Base-by-base conservation (phyloP, 495 filamentous ascomycete species). In the Aspergillus avenaceus region DNA sequence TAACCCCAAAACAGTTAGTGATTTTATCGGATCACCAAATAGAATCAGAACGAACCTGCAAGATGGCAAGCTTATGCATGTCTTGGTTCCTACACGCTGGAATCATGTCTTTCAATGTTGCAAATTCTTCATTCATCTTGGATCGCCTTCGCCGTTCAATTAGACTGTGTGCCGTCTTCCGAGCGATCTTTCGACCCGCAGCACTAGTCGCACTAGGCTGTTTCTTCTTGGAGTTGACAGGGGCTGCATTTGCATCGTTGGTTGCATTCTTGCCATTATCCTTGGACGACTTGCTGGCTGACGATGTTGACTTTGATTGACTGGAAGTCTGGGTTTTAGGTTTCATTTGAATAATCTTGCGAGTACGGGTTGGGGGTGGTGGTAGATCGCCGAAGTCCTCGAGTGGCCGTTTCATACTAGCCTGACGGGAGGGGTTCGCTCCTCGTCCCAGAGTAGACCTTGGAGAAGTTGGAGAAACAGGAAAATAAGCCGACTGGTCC, bases 91-190 rank as follows among this genome's bases (percentile, higher is more conserved):
- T 64, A 61, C 93, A 97, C 1, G 93, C 95, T 1, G 95, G 95
- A 55, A 98, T 95, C 86, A 98, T 87, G 62, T 86, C 82, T 72
- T 97, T 97, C 50, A 98, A 72, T 13, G 93, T 86, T 1, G 81
- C 85, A 72, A 98, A 98, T 67, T 97, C 93, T 60, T 97, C 93
- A 59, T 98, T 98, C 93, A 98, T 98, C 75, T 97, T 98, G 5
- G 88, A 95, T 42, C 93, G 77, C 54, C 93, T 75, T 41, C 95
- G 72, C 13, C 93, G 80, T 70, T 98, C 93, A 60, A 98, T 98
- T 57, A 97, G 66, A 56, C 89, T 95, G 60, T 98, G 93, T 2
- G 93, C 93, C 1, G 95, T 98, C 67, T 97, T 98, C 55, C 93
- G 80, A 4, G 93, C 91, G 47, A 92, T 95, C 71, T 97, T 98